A percentile compares a stretch with the other conserved stretches of the same genome.
Conservation (phyloP, 73 alveolate species). For the Paramecium tetraurelia region DNA sequence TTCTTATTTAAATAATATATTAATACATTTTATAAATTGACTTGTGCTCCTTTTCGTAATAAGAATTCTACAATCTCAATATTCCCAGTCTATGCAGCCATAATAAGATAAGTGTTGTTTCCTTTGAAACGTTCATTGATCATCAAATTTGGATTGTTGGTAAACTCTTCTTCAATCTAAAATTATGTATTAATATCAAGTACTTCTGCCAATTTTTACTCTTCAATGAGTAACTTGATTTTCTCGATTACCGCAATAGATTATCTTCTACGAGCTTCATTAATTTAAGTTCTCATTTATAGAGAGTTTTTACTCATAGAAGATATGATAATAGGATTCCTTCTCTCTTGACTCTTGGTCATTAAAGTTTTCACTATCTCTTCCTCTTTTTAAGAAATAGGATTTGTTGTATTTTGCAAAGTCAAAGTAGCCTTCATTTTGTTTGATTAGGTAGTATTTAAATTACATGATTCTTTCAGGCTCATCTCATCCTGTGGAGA, state of each 20-base stretch:
- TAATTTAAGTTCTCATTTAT: neutral
- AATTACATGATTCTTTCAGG: neutral
- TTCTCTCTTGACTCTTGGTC: neutral
- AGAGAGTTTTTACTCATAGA: conserved; percentile 31
- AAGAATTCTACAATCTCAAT: neutral
- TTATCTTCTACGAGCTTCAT: neutral
- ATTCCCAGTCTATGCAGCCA: conserved; percentile 22
- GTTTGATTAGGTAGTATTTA: neutral
- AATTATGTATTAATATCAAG: neutral
- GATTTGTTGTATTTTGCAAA: neutral
- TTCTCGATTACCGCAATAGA: neutral
- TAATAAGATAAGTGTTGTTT: neutral
- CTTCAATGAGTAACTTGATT: neutral
- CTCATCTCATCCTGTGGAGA: neutral
- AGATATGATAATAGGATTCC: neutral
- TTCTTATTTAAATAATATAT: neutral
- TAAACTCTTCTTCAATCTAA: neutral
- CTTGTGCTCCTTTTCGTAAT: neutral
- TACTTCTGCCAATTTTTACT: neutral
- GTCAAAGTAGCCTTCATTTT: conserved; percentile 3
- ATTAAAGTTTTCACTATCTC: neutral
- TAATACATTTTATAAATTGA: conserved; percentile 20
- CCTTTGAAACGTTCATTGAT: neutral
- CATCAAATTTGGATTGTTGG: neutral
- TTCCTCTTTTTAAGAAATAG: neutral